Evolutionary conservation across 1,284 basidiomycete species (phyloP).

Genomic region (Kalmanozyma brasiliensis): DNA sequence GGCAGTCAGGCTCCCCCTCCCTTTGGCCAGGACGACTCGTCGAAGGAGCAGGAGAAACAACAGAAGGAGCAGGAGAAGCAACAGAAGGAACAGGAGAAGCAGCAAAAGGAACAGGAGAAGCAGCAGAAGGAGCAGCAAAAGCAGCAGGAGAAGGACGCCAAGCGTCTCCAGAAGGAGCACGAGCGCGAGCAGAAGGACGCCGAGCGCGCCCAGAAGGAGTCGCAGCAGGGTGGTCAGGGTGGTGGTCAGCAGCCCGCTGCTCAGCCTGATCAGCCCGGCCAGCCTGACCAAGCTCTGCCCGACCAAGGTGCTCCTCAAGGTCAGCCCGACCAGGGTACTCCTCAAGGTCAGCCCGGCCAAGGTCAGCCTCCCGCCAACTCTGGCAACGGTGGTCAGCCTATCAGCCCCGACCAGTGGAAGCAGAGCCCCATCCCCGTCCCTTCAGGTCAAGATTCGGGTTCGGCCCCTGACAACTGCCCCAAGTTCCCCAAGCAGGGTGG

Average conservation of each 20-base stretch:
- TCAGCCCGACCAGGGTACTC: too few species aligned
- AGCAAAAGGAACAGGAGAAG: conserved; percentile 13
- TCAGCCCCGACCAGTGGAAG: not conserved
- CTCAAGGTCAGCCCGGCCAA: conserved; percentile 2
- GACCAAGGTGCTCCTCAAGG: too few species aligned
- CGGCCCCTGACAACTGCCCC: conserved; percentile 26
- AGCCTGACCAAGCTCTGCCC: not conserved
- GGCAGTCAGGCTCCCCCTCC: too few species aligned
- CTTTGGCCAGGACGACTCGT: too few species aligned
- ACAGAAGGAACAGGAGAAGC: conserved; percentile 12
- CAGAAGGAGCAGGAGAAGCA: conserved; percentile 18
- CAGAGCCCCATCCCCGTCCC: conserved; percentile 14
- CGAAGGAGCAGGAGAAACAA: conserved; percentile 14
- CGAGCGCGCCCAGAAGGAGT: conserved; percentile 1
- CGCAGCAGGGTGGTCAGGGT: conserved; percentile 4
- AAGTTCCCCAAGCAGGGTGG: conserved; percentile 39
- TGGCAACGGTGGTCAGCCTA: conserved; percentile 5
- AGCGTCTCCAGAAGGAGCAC: conserved; percentile 2
- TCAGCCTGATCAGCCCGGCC: conserved; percentile 7
- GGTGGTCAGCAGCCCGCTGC: not conserved
- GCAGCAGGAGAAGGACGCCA: not conserved
- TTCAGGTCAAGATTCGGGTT: not conserved
- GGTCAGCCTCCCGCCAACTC: conserved; percentile 3
- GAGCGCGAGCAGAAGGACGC: conserved; percentile 4
- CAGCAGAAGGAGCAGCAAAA: conserved; percentile 15